These are phyloP conservation scores for Penicillium sp. DNA, from an alignment of 2,329 filamentous ascomycete genomes.

Conservation along the genomic window DNA sequence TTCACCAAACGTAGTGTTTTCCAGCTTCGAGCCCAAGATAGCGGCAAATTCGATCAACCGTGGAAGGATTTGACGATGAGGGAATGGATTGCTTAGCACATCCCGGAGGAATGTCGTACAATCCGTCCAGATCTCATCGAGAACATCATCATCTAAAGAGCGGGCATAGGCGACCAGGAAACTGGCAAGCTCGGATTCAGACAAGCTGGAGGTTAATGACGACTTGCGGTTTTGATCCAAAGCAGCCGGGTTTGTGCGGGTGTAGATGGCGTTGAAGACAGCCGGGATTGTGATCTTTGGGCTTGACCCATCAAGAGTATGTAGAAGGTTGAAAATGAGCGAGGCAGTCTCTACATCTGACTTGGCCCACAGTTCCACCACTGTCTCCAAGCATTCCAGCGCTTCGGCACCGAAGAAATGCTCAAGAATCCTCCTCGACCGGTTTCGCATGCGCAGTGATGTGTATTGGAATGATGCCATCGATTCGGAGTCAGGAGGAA, in stretches of 20 bases:
- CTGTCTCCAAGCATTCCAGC: slow-evolving; percentile 88
- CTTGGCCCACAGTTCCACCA: slow-evolving; percentile 79
- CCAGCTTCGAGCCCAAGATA: slow-evolving; percentile 89
- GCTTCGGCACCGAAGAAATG: slow-evolving; percentile 91
- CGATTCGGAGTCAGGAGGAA: slow-evolving; percentile 64
- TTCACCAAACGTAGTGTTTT: slow-evolving; percentile 97
- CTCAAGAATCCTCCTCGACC: slow-evolving; percentile 83
- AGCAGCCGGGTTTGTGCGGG: slow-evolving; percentile 80
- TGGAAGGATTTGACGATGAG: slow-evolving; percentile 86
- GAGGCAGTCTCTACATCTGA: slow-evolving; percentile 54
- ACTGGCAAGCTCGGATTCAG: slow-evolving; percentile 78
- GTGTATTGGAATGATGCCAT: slow-evolving; percentile 87
- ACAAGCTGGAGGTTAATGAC: slow-evolving; percentile 80
- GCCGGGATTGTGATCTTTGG: slow-evolving; percentile 91
- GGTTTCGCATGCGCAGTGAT: slow-evolving; percentile 85
- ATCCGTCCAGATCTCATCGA: slow-evolving; percentile 97
- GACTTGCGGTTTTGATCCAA: slow-evolving; percentile 81
- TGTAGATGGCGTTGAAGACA: slow-evolving; percentile 95
- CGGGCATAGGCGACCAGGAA: slow-evolving; percentile 90
- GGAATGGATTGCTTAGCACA: slow-evolving; percentile 88
- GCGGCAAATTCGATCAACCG: slow-evolving; percentile 85
- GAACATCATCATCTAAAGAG: slow-evolving; percentile 91
- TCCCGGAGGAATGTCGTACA: slow-evolving; percentile 90
- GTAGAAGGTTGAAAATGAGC: slow-evolving; percentile 80
- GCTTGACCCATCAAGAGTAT: slow-evolving; percentile 86